Base-by-base conservation (phyloP, 805 yeast genomes). In the Osmozyma mogii region DNA sequence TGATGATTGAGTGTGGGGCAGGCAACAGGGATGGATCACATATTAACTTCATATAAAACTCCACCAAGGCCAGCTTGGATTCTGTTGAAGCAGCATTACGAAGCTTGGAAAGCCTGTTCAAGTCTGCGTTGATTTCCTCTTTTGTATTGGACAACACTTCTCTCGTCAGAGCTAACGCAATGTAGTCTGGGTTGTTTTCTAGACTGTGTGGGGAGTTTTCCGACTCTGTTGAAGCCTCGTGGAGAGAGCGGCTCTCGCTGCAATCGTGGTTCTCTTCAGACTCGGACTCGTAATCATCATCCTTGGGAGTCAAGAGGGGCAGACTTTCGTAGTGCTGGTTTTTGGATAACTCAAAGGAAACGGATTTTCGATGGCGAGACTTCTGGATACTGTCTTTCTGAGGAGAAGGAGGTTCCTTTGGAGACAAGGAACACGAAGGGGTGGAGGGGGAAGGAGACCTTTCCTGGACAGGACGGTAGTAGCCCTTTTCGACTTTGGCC, bases 271-370 rank as follows among this genome's bases (percentile, higher is more conserved):
- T 25, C 15, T 27, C 31, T 21, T 41, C 45, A 13, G 45, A 47
- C 17, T 49, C 47, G 34, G 51, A 50, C 17, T 54, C 59, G 30
- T 58, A 56, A 27, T 58, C 60, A 21, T 61, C 68, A 15, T 62
- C 63, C 34, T 59, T 61, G 4, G 68, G 68, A 2, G 68, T 62
- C 29, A 61, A 47, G 19, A 62, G 49, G 5, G 65, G 66, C 25
- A 59, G 50, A 32, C 41, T 40, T 22, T 54, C 52, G 32, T 54
- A 56, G 19, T 39, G 42, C 32, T 47, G 45, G 30, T 52, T 46
- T 21, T 38, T 32, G 8, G 49, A 35, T 15, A 49, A 38, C 23
- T 51, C 58, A 27, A 54, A 54, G 35, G 47, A 38, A 10, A 54
- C 60, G 6, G 49, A 41, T 37, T 54, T 54, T n/a, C n/a, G n/a